Base-by-base conservation (phyloP, 805 yeast genomes). In the Hermanozyma aechmeae region DNA sequence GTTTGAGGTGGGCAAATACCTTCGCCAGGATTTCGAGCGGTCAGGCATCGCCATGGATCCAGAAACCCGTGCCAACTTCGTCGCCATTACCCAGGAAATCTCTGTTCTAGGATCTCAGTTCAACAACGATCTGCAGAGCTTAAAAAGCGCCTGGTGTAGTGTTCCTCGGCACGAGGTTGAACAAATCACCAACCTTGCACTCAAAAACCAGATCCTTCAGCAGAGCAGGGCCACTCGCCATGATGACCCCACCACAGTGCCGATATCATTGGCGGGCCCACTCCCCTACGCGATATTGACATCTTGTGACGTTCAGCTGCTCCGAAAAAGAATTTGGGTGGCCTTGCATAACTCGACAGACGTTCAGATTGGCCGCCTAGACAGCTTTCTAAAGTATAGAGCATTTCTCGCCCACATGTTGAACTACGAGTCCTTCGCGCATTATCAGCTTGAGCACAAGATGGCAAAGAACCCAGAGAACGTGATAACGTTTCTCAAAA, bases 21-120 rank as follows among this genome's bases (percentile, higher is more conserved):
- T 92, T 15, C 61, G 79, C 37, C 74, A 80, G 25, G 98, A 92
- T 53, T 92, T 92, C 47, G 81, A 82, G 41, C 77, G 85, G 40
- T 83, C 95, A 0, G 98, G 97, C 0, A 81, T 87, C 18, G 79
- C 78, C 45, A 76, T 86, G 78, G 76, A 73, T 39, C 71, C 75
- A 0, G 56, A 62, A 15, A 69, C 79, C 1, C 65, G 89, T 34
- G 64, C 71, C 10, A 68, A 73, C 37, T 92, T 89, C 50, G 84
- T 92, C 18, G 68, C 71, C 13, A 55, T 85, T 23, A 82, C 95
- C 2, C 92, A 82, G 38, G 72, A 77, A 35, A 85, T 92, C 14
- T 80, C 95, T 2, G 55, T 79, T 6, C 57, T 76, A 13, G 96
- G 96, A 0, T 89, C 92, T 37, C 73, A 76, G 15, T 87, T 86